Percentiles rank a stretch among this genome's conserved stretches.
These are phyloP conservation scores for Ilex paraguariensis DNA, from an alignment of 305 asterid genomes.

Conservation along the genomic window DNA sequence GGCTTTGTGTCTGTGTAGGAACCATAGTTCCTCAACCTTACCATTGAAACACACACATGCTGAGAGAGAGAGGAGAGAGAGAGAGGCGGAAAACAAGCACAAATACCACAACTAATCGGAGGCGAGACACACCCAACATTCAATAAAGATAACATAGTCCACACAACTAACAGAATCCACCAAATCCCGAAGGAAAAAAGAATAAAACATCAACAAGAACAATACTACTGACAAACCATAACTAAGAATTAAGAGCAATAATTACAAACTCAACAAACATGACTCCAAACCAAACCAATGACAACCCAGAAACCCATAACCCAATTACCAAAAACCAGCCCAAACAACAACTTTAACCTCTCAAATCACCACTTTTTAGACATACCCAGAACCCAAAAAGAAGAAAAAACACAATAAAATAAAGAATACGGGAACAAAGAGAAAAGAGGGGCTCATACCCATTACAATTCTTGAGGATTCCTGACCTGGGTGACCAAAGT, in stretches of 20 bases:
- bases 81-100: conserved; percentile 30
- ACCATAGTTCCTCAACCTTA: conserved; percentile 1
- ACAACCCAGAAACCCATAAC: not conserved
- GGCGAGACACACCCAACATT: conserved; percentile 34
- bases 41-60: conserved; percentile 17
- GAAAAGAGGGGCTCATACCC: conserved; percentile 34
- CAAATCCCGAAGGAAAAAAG: conserved; percentile 20
- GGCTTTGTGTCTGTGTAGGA: conserved; percentile 19
- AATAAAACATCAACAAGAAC: conserved; percentile 12
- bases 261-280: not conserved
- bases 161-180: conserved; percentile 13
- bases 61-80: conserved; percentile 18
- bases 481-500: conserved; percentile 19
- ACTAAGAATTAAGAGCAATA: not conserved
- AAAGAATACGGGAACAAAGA: conserved; percentile 5
- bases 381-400: not conserved
- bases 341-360: conserved; percentile 7
- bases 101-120: conserved; percentile 30
- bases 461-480: conserved; percentile 25
- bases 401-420: conserved; percentile 4
- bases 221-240: conserved; percentile 1
- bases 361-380: not conserved
- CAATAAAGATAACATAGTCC: conserved; percentile 6
- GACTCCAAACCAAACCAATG: conserved; percentile 1
- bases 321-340: not conserved